Conservation (phyloP, 768 basidiomycete species). For the Scleroderma citrinum region DNA sequence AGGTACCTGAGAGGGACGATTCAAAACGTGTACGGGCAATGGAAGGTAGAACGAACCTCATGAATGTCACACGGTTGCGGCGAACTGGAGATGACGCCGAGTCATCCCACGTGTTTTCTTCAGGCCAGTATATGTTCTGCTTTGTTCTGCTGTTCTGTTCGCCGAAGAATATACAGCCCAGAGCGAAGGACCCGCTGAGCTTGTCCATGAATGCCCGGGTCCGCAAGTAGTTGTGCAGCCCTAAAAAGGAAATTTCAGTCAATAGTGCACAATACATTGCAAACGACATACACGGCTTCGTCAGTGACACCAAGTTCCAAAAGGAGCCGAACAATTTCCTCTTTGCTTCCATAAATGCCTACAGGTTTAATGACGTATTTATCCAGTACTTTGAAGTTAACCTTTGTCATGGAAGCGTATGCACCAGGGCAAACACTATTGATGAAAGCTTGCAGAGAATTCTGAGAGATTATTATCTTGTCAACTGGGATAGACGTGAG, state of each 20-base stretch:
- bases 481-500: slow-evolving; percentile 35
- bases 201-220: background rate
- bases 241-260: background rate
- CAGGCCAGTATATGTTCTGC: slow-evolving; percentile 53
- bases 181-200: slow-evolving; percentile 33
- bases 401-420: slow-evolving; percentile 47
- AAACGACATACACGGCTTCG: slow-evolving; percentile 33
- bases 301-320: slow-evolving; percentile 31
- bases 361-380: slow-evolving; percentile 39
- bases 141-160: slow-evolving; percentile 1
- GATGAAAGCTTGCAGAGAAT: slow-evolving; percentile 42
- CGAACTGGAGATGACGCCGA: slow-evolving; percentile 36
- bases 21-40: background rate
- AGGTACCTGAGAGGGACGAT: slow-evolving; percentile 41
- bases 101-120: slow-evolving; percentile 55
- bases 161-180: slow-evolving; percentile 40
- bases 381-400: slow-evolving; percentile 52
- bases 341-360: slow-evolving; percentile 53
- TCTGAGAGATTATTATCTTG: slow-evolving; percentile 56
- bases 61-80: slow-evolving; percentile 54
- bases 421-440: slow-evolving; percentile 45
- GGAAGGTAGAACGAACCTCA: slow-evolving; percentile 37
- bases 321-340: slow-evolving; percentile 44
- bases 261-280: background rate
- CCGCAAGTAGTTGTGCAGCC: slow-evolving; percentile 2